Evolutionary conservation across 1,284 basidiomycete genomes (phyloP), one percentile per base, ranked within the genome.

Genomic region (Cutaneotrichosporon sp.): DNA sequence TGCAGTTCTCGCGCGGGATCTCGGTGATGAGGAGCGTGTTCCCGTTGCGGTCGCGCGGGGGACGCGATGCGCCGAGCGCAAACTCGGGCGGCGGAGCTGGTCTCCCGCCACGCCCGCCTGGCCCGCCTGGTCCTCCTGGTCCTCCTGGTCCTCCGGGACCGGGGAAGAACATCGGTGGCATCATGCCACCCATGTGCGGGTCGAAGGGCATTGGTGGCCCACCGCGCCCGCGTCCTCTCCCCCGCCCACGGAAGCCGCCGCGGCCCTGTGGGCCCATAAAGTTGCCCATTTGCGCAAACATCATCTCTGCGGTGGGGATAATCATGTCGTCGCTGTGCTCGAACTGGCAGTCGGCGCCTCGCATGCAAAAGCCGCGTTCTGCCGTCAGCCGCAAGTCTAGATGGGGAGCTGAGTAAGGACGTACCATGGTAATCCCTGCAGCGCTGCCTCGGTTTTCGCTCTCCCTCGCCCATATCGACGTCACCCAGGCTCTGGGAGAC

Each of bases 11-110:
- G 55, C 87, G 86, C 0, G 95, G 95, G 62, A 97, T 93, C 81
- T 96, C 95, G 80, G 96, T 93, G 60, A 98, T 89, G 22, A 97
- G 91, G 32, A 97, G 84, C 0, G 94, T 96, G 74, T 90, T 92
- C 75, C 89, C 87, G 65, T 86, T 86, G 53, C 88, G 85, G 61
- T 78, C 76, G 10, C 69, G 62, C n/a, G 80, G 79, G 2, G 79
- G 79, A 34, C 70, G 72, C 55, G 65, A 72, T 2, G 72, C 42
- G 32, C 66, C 66, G 11, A 57, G 63, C 13, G 56, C 42, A 50
- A 68, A 60, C 56, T 63, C 55, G 31, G 63, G 31, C 3, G 66
- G 34, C 6, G 60, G 42, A 5, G 56, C 61, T 34, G 40, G 42
- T 11, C 22, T 55, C 18, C 31, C 51, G 14, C 42, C 38, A 16